These are phyloP conservation scores for Heliocybe sulcata DNA, from an alignment of 1,284 basidiomycete genomes.

Conservation along the genomic window DNA sequence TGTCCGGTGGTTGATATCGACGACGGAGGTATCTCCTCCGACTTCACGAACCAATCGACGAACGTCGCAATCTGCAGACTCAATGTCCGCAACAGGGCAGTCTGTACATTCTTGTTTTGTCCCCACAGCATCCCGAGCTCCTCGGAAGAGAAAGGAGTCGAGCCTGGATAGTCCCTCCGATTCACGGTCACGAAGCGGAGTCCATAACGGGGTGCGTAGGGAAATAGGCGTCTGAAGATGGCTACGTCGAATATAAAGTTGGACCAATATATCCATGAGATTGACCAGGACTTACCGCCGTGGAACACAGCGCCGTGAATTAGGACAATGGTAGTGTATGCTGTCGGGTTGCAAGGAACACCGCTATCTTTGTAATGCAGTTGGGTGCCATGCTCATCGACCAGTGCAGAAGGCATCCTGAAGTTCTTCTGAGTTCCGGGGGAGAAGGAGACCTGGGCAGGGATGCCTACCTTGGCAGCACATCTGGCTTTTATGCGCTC, in stretches of 20 bases:
- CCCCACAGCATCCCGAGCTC: constrained; percentile 7
- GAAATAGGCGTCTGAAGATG: constrained; percentile 9
- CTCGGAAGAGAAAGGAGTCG: constrained; percentile 8
- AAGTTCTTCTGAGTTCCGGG: background rate
- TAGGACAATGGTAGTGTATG: constrained; percentile 13
- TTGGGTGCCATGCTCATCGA: constrained; percentile 11
- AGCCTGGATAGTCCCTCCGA: constrained; percentile 13
- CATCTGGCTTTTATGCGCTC: too few relatives aligned
- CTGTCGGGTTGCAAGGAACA: constrained; percentile 2
- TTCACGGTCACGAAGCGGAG: constrained; percentile 12
- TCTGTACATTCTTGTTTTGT: constrained; percentile 3
- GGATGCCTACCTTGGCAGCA: too few relatives aligned
- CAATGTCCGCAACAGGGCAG: background rate
- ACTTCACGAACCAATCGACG: constrained; percentile 5
- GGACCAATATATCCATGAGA: background rate
- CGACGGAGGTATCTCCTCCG: constrained; percentile 6
- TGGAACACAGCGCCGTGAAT: constrained; percentile 12
- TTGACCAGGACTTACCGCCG: constrained; percentile 8
- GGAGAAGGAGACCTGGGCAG: background rate
- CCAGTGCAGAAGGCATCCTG: constrained; percentile 12
- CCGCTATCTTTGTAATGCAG: constrained; percentile 15
- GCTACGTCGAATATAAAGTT: constrained; percentile 6
- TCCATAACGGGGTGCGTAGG: constrained; percentile 6
- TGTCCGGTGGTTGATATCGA: background rate
- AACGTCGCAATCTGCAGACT: constrained; percentile 6